phyloP scores from a whole-genome alignment of 176 grass and related monocot species.

The Hordeum vulgare region DNA sequence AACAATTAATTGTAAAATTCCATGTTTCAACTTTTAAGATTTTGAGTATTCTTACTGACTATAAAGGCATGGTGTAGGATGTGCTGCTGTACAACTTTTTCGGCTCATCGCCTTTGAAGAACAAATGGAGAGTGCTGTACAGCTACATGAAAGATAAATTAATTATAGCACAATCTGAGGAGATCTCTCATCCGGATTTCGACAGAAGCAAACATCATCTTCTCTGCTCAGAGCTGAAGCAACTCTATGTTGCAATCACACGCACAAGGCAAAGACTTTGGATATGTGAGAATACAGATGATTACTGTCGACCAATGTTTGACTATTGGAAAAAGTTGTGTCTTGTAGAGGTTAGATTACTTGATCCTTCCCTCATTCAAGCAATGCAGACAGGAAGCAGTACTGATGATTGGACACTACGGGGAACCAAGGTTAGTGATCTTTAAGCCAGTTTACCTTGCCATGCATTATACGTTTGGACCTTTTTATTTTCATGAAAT shows the following conservation, averaged over 20 bases:
- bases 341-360: constrained; percentile 58
- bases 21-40: too few species aligned
- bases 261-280: constrained; percentile 73
- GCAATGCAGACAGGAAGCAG: constrained; percentile 65
- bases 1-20: neutral
- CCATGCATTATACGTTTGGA: neutral
- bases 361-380: constrained; percentile 56
- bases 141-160: constrained; percentile 54
- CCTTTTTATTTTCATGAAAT: neutral
- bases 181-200: constrained; percentile 40
- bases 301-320: constrained; percentile 70
- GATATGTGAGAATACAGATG: constrained; percentile 75
- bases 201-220: constrained; percentile 53
- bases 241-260: constrained; percentile 87
- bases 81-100: constrained; percentile 89
- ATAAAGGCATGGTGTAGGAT: constrained; percentile 43
- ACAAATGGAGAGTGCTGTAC: constrained; percentile 82
- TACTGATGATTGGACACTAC: constrained; percentile 57
- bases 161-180: constrained; percentile 28
- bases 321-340: constrained; percentile 84
- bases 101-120: constrained; percentile 54
- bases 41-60: neutral
- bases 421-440: constrained; percentile 63
- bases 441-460: neutral
- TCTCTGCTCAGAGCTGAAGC: constrained; percentile 90